A percentile compares a stretch with the other conserved stretches of the same genome.
These are phyloP conservation scores for Gnomoniopsis sp. DNA, from an alignment of 2,329 filamentous ascomycete genomes.

Conservation along the genomic window DNA sequence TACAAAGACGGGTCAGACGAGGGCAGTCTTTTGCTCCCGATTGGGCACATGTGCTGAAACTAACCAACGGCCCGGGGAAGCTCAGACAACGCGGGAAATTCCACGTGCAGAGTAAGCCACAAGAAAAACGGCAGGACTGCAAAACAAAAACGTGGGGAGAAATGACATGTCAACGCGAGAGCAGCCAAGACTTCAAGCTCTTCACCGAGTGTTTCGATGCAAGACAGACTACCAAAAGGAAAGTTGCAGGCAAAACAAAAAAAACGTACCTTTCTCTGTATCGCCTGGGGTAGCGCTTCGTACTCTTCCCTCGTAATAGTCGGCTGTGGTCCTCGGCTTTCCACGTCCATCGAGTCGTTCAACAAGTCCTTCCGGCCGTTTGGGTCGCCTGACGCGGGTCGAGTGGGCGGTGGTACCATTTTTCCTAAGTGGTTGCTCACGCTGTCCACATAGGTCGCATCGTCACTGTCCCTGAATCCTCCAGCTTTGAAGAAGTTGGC, in stretches of 20 bases:
- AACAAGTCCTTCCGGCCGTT: slow-evolving; percentile 6
- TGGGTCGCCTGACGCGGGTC: slow-evolving; percentile 1
- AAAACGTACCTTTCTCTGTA: slow-evolving; percentile 47
- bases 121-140: neutral
- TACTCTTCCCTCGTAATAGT: slow-evolving; percentile 44
- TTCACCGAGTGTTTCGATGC: neutral
- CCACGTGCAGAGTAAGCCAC: neutral
- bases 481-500: neutral
- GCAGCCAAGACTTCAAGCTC: neutral
- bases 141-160: neutral
- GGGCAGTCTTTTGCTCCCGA: neutral
- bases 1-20: slow-evolving; percentile 6
- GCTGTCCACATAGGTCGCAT: slow-evolving; percentile 4
- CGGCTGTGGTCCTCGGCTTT: slow-evolving; percentile 7
- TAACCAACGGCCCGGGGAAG: neutral
- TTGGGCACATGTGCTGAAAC: slow-evolving; percentile 2
- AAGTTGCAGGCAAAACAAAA: neutral
- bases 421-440: slow-evolving; percentile 11
- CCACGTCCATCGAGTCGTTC: slow-evolving; percentile 8
- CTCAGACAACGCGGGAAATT: neutral
- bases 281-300: slow-evolving; percentile 46
- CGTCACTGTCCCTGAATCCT: slow-evolving; percentile 6
- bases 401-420: slow-evolving; percentile 3
- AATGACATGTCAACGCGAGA: neutral
- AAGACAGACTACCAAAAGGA: neutral